A percentile compares a stretch with the other conserved stretches of the same genome.
These are phyloP conservation scores for Theobroma cacao DNA, from an alignment of 345 rosid genomes.

Conservation along the genomic window DNA sequence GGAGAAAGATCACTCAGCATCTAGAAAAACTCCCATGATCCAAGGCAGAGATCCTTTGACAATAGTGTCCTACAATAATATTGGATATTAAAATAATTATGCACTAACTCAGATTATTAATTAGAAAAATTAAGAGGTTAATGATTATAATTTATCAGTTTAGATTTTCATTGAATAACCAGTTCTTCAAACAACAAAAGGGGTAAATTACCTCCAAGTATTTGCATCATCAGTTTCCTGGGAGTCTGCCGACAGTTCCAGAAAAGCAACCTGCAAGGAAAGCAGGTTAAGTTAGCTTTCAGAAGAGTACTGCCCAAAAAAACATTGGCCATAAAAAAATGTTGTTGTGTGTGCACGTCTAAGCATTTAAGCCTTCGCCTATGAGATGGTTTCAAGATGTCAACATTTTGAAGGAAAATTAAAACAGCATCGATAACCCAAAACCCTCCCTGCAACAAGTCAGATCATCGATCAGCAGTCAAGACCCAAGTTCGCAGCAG, in stretches of 20 bases:
- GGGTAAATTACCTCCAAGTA: not conserved
- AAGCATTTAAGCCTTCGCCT: constrained; percentile 1
- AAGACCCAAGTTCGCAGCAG: not conserved
- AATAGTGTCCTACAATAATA: too few species aligned
- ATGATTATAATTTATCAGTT: too few species aligned
- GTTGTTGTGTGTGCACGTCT: not conserved
- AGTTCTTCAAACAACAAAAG: not conserved
- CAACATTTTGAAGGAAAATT: not conserved
- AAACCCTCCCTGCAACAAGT: not conserved
- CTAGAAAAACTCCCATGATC: too few species aligned
- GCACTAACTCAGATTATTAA: too few species aligned
- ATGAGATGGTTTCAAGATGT: not conserved
- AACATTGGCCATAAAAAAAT: not conserved
- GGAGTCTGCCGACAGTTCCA: not conserved
- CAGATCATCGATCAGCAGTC: not conserved
- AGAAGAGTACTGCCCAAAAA: not conserved
- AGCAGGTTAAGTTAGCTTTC: not conserved
- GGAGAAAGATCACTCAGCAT: too few species aligned
- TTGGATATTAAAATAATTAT: too few species aligned
- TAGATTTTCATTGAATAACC: not conserved
- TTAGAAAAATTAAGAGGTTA: too few species aligned
- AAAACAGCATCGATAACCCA: not conserved
- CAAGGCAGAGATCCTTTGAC: too few species aligned
- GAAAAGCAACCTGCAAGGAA: not conserved
- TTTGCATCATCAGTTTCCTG: not conserved